A percentile compares a stretch with the other conserved stretches of the same genome.
phyloP scores from a whole-genome alignment of 2,329 filamentous ascomycete genomes.

The Claviceps cyperi region DNA sequence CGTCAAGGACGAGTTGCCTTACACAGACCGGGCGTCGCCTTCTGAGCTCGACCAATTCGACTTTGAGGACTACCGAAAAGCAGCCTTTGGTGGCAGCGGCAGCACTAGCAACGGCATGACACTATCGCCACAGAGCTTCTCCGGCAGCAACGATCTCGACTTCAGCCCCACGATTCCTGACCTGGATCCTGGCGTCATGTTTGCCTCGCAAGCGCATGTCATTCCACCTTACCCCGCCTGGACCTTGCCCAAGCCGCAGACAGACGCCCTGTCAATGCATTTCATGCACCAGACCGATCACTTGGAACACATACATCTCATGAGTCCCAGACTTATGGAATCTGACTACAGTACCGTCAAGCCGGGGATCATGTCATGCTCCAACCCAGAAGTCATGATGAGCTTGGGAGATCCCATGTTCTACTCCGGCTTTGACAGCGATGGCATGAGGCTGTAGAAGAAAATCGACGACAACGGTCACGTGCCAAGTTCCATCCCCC shows the following conservation, averaged over 20 bases:
- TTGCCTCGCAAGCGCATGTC: slow-evolving; percentile 21
- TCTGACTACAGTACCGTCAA: slow-evolving; percentile 40
- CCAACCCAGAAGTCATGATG: slow-evolving; percentile 41
- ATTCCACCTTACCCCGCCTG: slow-evolving; percentile 20
- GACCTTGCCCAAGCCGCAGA: slow-evolving; percentile 15
- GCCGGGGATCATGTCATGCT: slow-evolving; percentile 37
- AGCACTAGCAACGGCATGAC: slow-evolving; percentile 22
- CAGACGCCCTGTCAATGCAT: slow-evolving; percentile 20
- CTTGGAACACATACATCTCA: slow-evolving; percentile 28
- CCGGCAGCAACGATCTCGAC: slow-evolving; percentile 23
- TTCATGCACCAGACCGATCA: slow-evolving; percentile 26
- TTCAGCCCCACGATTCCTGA: slow-evolving; percentile 20
- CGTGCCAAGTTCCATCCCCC: too few species aligned
- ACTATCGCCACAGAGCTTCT: slow-evolving; percentile 39
- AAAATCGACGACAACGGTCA: too few species aligned
- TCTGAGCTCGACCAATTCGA: slow-evolving; percentile 42
- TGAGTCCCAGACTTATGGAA: slow-evolving; percentile 36
- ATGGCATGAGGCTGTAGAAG: slow-evolving; percentile 24
- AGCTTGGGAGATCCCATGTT: slow-evolving; percentile 45
- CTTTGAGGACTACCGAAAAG: slow-evolving; percentile 39
- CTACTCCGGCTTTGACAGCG: slow-evolving; percentile 35
- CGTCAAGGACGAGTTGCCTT: slow-evolving; percentile 8
- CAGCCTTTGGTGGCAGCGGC: slow-evolving; percentile 26
- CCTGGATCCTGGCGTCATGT: slow-evolving; percentile 20
- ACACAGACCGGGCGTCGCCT: slow-evolving; percentile 32